phyloP scores from a whole-genome alignment of 1,284 basidiomycete species.

The Microbotryomycetes sp. region DNA sequence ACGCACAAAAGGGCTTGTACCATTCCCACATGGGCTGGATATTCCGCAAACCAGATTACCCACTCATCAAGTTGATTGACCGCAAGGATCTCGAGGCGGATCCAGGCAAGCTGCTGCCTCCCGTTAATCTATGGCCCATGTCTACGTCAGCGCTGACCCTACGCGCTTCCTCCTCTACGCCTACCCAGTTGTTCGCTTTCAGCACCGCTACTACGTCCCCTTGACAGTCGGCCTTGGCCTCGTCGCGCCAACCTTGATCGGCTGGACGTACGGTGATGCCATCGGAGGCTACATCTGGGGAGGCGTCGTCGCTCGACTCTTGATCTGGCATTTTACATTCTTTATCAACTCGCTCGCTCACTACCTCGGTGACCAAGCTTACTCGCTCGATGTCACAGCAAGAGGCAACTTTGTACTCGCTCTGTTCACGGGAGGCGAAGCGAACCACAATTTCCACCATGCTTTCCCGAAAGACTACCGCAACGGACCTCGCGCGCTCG shows the following conservation, averaged over 20 bases:
- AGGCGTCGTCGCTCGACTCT: constrained; percentile 54
- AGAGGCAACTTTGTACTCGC: constrained; percentile 64
- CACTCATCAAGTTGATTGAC: constrained; percentile 57
- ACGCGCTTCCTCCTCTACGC: background rate
- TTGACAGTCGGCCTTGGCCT: constrained; percentile 57
- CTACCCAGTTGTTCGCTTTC: constrained; percentile 59
- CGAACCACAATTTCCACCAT: constrained; percentile 51
- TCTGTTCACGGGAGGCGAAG: constrained; percentile 64
- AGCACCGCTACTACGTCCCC: constrained; percentile 61
- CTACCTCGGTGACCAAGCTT: constrained; percentile 68
- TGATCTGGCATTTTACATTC: constrained; percentile 69
- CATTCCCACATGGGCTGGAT: constrained; percentile 80
- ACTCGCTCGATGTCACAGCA: constrained; percentile 69
- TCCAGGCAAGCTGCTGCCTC: constrained; percentile 5
- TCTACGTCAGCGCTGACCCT: constrained; percentile 3
- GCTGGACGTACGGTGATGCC: constrained; percentile 54
- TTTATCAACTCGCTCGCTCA: constrained; percentile 73
- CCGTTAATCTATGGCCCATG: background rate
- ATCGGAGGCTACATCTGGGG: constrained; percentile 62
- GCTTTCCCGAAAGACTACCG: constrained; percentile 69
- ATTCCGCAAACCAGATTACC: constrained; percentile 65
- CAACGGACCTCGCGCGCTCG: constrained; percentile 48
- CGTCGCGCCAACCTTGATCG: constrained; percentile 52
- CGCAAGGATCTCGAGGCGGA: constrained; percentile 62
- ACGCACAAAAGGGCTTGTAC: constrained; percentile 61